Evolutionary conservation across 2,329 filamentous ascomycete species (phyloP), one percentile per base, ranked within the genome.

Genomic region (Claviceps sp.): DNA sequence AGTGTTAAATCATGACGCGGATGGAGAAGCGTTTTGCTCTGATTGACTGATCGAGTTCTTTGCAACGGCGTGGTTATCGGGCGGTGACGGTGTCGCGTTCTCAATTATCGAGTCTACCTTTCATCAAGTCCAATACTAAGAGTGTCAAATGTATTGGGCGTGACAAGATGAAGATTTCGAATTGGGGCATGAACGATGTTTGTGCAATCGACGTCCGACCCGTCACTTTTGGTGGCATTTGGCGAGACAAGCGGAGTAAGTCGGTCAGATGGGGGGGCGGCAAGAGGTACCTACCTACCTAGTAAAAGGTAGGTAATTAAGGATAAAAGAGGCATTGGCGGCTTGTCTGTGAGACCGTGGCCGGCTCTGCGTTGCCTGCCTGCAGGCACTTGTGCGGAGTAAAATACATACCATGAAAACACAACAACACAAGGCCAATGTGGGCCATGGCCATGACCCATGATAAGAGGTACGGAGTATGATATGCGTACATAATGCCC

Each of bases 211-310:
- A 45, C 22, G 46, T 49, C n/a, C 40, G 29, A 29, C 45, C 48
- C 3, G 44, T 11, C 16, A 46, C 26, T 23, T 43, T n/a, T 39
- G 8, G 5, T 37, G 20, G 20, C 38, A 50, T 23, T 44, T 37
- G 39, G 29, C 47, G 17, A 45, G 29, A 50, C 46, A 37, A 51
- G 49, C 49, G 45, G 52, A 53, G 52, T 49, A 45, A n/a, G 49
- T 49, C 34, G 40, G 39, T 20, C 16, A 39, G 22, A 42, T 13
- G 46, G 26, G 23, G 43, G 23, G 34, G 9, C 22, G 40, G 22
- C 29, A 20, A 11, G 46, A 36, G n/a, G 29, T n/a, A n/a, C n/a
- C n/a, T n/a, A n/a, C n/a, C n/a, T n/a, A n/a, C n/a, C n/a, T n/a
- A 47, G 38, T 39, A 44, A 22, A 23, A 29, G 26, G 8, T 29